phyloP scores from a whole-genome alignment of 306 rosid genomes.

The Phaseolus lunatus region DNA sequence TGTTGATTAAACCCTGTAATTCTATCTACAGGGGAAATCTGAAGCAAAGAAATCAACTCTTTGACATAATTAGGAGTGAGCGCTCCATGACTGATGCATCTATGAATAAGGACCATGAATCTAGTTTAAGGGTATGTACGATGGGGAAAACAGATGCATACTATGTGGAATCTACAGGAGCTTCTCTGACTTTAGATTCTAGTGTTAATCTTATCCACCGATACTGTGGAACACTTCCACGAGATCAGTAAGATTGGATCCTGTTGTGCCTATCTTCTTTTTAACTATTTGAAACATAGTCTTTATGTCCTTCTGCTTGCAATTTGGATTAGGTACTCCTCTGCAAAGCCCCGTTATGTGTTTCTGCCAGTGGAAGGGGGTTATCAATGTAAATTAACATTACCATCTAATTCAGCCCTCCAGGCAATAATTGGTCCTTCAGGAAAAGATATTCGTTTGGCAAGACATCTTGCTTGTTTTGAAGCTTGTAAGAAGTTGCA shows the following conservation, averaged over 20 bases:
- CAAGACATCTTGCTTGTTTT: conserved; percentile 84
- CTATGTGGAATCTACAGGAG: conserved; percentile 76
- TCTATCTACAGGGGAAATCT: conserved; percentile 69
- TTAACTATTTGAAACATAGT: conserved; percentile 32
- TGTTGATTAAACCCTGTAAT: background rate
- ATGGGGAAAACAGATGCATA: conserved; percentile 52
- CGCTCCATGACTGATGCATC: conserved; percentile 74
- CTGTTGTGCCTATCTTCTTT: conserved; percentile 27
- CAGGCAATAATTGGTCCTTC: conserved; percentile 72
- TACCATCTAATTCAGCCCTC: conserved; percentile 85
- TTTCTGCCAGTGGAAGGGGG: conserved; percentile 53
- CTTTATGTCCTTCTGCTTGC: conserved; percentile 9
- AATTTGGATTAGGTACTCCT: conserved; percentile 61
- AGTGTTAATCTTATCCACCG: conserved; percentile 65
- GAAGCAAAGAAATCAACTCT: conserved; percentile 77
- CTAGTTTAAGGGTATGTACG: conserved; percentile 46
- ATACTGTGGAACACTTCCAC: conserved; percentile 76
- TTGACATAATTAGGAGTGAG: conserved; percentile 79
- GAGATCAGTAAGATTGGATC: conserved; percentile 65
- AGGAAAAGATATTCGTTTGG: conserved; percentile 58
- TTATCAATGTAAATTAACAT: conserved; percentile 61
- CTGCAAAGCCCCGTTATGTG: conserved; percentile 64
- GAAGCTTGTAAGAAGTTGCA: conserved; percentile 95
- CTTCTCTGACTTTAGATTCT: conserved; percentile 74
- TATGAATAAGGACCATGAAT: conserved; percentile 58